Conservation (phyloP, 768 basidiomycete species). For the Suillus hirtellus region DNA sequence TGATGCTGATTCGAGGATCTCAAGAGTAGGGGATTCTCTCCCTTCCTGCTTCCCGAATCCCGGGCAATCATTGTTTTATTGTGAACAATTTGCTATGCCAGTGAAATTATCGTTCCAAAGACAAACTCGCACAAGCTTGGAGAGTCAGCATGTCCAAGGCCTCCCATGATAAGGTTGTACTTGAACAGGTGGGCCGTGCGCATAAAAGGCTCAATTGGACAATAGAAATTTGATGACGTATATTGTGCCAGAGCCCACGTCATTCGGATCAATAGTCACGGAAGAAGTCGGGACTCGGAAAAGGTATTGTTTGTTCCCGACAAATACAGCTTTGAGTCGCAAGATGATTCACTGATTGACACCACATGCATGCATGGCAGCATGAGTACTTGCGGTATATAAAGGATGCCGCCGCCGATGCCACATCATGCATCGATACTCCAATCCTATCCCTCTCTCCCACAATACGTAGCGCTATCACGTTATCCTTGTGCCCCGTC, state of each 20-base stretch:
- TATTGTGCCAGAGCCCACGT: no score
- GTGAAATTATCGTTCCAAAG: not conserved
- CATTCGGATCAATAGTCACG: no score
- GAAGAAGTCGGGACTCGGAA: no score
- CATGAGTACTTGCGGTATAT: not conserved
- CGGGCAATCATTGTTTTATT: not conserved
- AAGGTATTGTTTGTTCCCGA: not conserved
- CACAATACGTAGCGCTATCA: not conserved
- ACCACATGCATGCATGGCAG: not conserved
- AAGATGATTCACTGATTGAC: not conserved
- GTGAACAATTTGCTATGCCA: not conserved
- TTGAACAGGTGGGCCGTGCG: not conserved
- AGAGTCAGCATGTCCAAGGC: not conserved
- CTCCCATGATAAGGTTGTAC: not conserved
- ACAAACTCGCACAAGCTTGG: not conserved
- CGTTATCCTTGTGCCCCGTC: not conserved
- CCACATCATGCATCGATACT: not conserved
- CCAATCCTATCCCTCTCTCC: not conserved
- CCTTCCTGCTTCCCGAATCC: not conserved
- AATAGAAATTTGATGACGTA: no score
- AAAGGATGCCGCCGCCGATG: not conserved
- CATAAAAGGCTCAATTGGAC: not conserved
- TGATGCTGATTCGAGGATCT: not conserved
- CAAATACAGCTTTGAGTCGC: not conserved
- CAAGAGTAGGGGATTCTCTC: not conserved